Evolutionary conservation across 352 stramenopile species (phyloP), one percentile per base, ranked within the genome.

Genomic region (Phytophthora capsici): DNA sequence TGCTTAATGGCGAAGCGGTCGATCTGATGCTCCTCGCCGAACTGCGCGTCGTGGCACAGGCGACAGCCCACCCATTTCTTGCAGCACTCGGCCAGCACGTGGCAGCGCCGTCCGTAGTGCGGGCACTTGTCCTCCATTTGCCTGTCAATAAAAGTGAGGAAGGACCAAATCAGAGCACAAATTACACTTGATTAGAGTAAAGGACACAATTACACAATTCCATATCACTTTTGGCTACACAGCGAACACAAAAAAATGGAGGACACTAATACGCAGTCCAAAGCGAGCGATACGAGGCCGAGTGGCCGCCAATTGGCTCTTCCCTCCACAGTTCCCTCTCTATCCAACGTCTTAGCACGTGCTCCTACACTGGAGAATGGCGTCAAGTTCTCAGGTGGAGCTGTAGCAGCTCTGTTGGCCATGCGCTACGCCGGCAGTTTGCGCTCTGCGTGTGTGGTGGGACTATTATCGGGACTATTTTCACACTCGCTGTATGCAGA

Each of bases 11-110:
- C 83, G 56, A 91, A 86, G 55, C 86, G 86, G 70, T 94, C 84
- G 64, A 94, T 91, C 49, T 78, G 69, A 51, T 94, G 86, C 59
- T 86, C 64, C 19, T 75, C 61, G 16, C 60, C 54, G 53, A 84
- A 75, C 41, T 73, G 53, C 20, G 74, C 73, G 41, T 91, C 77
- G 66, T 94, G 86, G 56, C 86, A 94, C 12, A 94, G 69, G 6
- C 86, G 75, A 46, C 86, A 94, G 26, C 69, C 72, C 53, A 94
- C 80, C 86, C 86, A 94, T 47, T 82, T 47, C 19, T 80, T 67
- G 60, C 86, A 94, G 71, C 86, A 94, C 61, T 88, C 75, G 32
- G 86, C 86, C 51, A 82, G 63, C 50, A 94, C 84, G 44, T 89
- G 69, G 62, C 84, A 91, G 32, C 78, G 78, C 3, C 84, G 77